Percentiles rank a stretch among this genome's conserved stretches.
These are phyloP conservation scores for Gossypium schwendimanii DNA, from an alignment of 441 rosid genomes.

Conservation along the genomic window DNA sequence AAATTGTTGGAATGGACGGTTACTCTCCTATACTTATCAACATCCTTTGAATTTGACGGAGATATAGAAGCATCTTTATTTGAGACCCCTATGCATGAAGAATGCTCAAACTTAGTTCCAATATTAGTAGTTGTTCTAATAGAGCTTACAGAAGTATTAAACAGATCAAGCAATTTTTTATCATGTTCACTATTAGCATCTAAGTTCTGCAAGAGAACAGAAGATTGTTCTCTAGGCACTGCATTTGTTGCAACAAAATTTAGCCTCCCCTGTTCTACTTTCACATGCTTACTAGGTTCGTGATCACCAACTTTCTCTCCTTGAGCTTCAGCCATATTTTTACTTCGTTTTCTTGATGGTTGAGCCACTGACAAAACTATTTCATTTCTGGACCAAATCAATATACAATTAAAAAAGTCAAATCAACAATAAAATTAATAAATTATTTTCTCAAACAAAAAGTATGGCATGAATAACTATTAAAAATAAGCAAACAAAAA, in stretches of 20 bases:
- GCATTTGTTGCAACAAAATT: slow-evolving; percentile 19
- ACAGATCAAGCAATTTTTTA: slow-evolving; percentile 14
- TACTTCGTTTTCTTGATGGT: slow-evolving; percentile 23
- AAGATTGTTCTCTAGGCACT: slow-evolving; percentile 14
- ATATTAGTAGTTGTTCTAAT: slow-evolving; percentile 14
- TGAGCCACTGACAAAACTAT: slow-evolving; percentile 9
- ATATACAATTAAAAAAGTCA: not conserved
- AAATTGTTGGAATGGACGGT: slow-evolving; percentile 5
- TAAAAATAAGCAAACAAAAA: not conserved
- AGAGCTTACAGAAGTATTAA: slow-evolving; percentile 13
- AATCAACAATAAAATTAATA: not conserved
- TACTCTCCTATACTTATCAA: slow-evolving; percentile 15
- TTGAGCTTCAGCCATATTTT: slow-evolving; percentile 11
- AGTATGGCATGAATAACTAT: not conserved
- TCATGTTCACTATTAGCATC: slow-evolving; percentile 12
- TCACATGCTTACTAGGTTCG: slow-evolving; percentile 21
- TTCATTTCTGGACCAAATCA: slow-evolving; percentile 22
- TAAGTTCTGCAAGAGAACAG: slow-evolving; percentile 13
- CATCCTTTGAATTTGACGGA: slow-evolving; percentile 12
- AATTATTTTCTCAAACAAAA: slow-evolving; percentile 4
- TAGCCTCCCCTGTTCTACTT: slow-evolving; percentile 22
- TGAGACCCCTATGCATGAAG: slow-evolving; percentile 18
- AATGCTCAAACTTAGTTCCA: slow-evolving; percentile 17
- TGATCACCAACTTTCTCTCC: slow-evolving; percentile 18
- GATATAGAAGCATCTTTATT: slow-evolving; percentile 16